Percentiles rank a stretch among this genome's conserved stretches.
Conservation (phyloP, 2,329 filamentous ascomycete genomes). For the Ambrosiella beaveri region DNA sequence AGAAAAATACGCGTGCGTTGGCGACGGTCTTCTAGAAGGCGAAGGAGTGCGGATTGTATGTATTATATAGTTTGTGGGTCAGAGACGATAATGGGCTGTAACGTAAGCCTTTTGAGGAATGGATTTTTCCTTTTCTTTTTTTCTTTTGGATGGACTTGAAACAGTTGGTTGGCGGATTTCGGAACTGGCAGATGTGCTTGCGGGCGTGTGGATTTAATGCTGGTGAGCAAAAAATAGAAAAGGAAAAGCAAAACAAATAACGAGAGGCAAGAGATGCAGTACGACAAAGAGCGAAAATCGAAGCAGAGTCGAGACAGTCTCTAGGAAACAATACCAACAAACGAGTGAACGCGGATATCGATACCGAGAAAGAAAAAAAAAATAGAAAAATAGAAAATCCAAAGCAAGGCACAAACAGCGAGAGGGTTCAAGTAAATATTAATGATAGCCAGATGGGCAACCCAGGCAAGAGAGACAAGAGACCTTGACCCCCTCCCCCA, state of each 20-base stretch:
- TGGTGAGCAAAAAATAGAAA: background rate
- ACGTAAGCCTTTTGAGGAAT: too few species aligned
- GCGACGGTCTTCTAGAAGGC: too few species aligned
- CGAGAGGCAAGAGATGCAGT: slow-evolving; percentile 6
- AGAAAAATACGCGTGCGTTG: too few species aligned
- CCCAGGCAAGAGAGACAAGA: background rate
- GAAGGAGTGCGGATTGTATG: too few species aligned
- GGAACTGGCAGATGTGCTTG: slow-evolving; percentile 2
- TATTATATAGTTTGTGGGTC: too few species aligned
- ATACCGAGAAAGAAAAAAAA: background rate
- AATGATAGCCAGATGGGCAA: background rate
- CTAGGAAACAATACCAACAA: slow-evolving; percentile 5
- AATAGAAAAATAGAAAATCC: background rate
- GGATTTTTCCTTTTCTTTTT: background rate
- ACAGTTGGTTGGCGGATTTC: background rate
- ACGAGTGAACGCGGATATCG: slow-evolving; percentile 5
- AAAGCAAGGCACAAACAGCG: slow-evolving; percentile 2
- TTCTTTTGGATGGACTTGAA: background rate
- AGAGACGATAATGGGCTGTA: too few species aligned
- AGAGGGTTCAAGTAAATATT: background rate
- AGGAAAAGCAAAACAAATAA: slow-evolving; percentile 3
- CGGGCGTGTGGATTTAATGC: background rate
- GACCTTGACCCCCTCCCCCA: background rate
- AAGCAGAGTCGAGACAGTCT: background rate
- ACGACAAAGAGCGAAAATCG: background rate